These are phyloP conservation scores for Scleroderma bovista DNA, from an alignment of 768 basidiomycete genomes.

Conservation along the genomic window DNA sequence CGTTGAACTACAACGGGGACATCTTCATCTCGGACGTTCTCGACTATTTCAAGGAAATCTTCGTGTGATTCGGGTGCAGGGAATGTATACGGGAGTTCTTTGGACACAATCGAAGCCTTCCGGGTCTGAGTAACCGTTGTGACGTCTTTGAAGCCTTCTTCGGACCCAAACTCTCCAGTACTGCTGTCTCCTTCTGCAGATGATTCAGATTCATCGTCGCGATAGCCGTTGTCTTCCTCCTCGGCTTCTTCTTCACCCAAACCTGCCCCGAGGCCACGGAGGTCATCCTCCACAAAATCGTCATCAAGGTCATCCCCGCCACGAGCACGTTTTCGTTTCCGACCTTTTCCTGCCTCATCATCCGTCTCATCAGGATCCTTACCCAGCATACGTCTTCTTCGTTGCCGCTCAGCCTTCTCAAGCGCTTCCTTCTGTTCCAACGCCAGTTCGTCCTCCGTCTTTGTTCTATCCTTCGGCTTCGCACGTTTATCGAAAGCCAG, in stretches of 20 bases:
- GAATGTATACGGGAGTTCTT: conserved; percentile 90
- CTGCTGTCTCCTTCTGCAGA: conserved; percentile 28
- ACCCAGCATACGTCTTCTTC: conserved; percentile 83
- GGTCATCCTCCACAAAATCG: conserved; percentile 54
- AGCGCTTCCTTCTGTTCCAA: conserved; percentile 81
- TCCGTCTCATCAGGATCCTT: conserved; percentile 64
- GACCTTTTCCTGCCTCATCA: conserved; percentile 41
- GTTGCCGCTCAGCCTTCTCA: conserved; percentile 76
- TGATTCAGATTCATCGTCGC: conserved; percentile 24
- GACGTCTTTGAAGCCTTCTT: conserved; percentile 43
- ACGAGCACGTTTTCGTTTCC: conserved; percentile 45
- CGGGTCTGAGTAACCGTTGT: conserved; percentile 29
- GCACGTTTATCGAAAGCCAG: conserved; percentile 91
- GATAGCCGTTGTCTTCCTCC: too few species aligned
- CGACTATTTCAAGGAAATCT: conserved; percentile 82
- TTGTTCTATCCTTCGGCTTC: conserved; percentile 90
- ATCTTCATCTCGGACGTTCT: conserved; percentile 64
- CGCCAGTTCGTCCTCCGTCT: conserved; percentile 93
- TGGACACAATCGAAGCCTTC: conserved; percentile 24
- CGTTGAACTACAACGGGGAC: conserved; percentile 81
- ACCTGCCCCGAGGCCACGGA: conserved; percentile 28
- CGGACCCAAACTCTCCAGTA: conserved; percentile 36
- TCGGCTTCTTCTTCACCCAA: conserved; percentile 26
- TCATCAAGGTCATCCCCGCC: conserved; percentile 92
- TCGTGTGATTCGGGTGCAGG: conserved; percentile 82